phyloP scores from a whole-genome alignment of 2,329 filamentous ascomycete genomes.

The Talaromyces sp. region DNA sequence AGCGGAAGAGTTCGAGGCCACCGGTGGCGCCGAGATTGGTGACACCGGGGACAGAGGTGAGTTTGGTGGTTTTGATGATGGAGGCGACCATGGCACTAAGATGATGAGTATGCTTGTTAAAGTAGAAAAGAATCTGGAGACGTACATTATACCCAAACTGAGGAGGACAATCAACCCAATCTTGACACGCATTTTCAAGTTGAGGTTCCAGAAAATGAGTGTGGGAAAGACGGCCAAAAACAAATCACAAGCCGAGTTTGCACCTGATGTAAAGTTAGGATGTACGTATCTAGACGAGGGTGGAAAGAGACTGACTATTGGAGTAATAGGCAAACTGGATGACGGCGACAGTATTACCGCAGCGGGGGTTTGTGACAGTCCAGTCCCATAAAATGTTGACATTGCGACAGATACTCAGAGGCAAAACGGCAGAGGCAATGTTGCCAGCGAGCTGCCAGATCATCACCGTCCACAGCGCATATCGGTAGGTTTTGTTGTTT shows the following conservation, averaged over 20 bases:
- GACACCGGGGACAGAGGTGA: slow-evolving; percentile 21
- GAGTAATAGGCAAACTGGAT: slow-evolving; percentile 28
- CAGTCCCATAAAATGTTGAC: slow-evolving; percentile 24
- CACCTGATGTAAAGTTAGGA: background rate
- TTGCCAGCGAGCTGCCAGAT: slow-evolving; percentile 24
- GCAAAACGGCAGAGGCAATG: slow-evolving; percentile 20
- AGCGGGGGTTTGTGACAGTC: slow-evolving; percentile 14
- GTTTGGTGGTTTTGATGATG: slow-evolving; percentile 25
- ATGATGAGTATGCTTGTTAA: background rate
- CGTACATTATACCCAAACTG: slow-evolving; percentile 26
- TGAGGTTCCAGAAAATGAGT: slow-evolving; percentile 33
- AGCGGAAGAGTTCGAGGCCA: slow-evolving; percentile 24
- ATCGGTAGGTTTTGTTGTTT: slow-evolving; percentile 19
- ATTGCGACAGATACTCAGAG: slow-evolving; percentile 25
- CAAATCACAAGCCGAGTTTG: slow-evolving; percentile 29
- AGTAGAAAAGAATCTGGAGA: background rate
- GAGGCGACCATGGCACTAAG: slow-evolving; percentile 26
- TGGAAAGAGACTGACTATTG: slow-evolving; percentile 21
- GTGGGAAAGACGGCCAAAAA: slow-evolving; percentile 31
- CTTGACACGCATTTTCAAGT: slow-evolving; percentile 30
- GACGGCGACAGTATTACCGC: slow-evolving; percentile 22
- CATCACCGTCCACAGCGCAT: slow-evolving; percentile 21
- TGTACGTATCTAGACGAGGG: background rate
- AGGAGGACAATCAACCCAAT: slow-evolving; percentile 28
- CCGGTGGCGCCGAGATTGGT: slow-evolving; percentile 17